phyloP scores from a whole-genome alignment of 176 grass and related monocot species.

The Miscanthus lutarioriparius region DNA sequence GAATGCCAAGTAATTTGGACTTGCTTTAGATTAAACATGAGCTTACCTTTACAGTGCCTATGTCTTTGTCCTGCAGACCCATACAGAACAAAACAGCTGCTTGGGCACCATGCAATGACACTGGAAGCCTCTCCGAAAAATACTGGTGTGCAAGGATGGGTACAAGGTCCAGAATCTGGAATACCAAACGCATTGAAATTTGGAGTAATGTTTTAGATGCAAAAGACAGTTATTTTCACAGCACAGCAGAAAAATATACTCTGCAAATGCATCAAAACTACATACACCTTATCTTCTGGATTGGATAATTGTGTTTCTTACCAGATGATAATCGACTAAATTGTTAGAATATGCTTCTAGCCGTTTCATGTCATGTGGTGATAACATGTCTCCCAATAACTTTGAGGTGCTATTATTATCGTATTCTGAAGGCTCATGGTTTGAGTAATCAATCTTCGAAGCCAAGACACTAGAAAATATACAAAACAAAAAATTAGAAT shows the following conservation, averaged over 20 bases:
- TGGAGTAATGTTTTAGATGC: not conserved
- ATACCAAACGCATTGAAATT: not conserved
- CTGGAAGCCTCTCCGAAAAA: constrained; percentile 91
- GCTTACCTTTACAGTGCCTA: constrained; percentile 70
- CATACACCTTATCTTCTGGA: not conserved
- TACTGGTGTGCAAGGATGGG: constrained; percentile 81
- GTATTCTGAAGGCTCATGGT: constrained; percentile 42
- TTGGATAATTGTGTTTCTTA: constrained; percentile 43
- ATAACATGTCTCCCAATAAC: constrained; percentile 53
- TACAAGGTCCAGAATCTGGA: constrained; percentile 95
- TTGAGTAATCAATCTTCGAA: constrained; percentile 75
- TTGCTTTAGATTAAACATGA: constrained; percentile 19
- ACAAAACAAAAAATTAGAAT: constrained; percentile 37
- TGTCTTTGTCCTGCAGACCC: constrained; percentile 88
- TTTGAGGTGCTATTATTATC: constrained; percentile 35
- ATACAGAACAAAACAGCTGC: constrained; percentile 83
- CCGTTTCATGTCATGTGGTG: constrained; percentile 89
- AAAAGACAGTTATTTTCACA: constrained; percentile 10
- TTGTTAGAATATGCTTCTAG: constrained; percentile 94
- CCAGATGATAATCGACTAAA: constrained; percentile 92
- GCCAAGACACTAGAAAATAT: constrained; percentile 69
- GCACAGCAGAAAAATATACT: not conserved
- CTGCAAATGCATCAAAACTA: constrained; percentile 19
- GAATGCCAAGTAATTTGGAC: not conserved
- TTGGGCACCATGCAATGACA: constrained; percentile 67